A percentile compares a stretch with the other conserved stretches of the same genome.
Evolutionary conservation across 192 early-diverging fungal genomes (phyloP).

Genomic region (Rhizoclosmatium globosum): DNA sequence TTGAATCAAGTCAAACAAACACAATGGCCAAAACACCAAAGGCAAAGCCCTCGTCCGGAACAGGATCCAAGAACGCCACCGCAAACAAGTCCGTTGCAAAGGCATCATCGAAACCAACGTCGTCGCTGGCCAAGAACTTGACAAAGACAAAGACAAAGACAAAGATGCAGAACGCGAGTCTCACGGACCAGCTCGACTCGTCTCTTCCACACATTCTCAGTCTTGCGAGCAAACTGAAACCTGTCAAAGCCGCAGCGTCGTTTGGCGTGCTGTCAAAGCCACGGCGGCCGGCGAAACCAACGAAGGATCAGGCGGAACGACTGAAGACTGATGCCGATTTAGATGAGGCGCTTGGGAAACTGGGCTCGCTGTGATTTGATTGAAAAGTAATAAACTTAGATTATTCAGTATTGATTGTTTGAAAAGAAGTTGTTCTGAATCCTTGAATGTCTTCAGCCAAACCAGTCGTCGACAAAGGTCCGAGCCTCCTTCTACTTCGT

Average conservation of each 20-base stretch:
- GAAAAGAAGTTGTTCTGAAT: neutral
- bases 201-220: neutral
- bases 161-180: neutral
- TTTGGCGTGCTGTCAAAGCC: conserved; percentile 3
- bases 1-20: neutral
- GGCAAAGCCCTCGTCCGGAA: neutral
- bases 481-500: neutral
- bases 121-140: neutral
- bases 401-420: too few relatives aligned
- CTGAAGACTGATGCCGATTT: conserved; percentile 8
- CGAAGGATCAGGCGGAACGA: neutral
- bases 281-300: neutral
- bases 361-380: conserved; percentile 12
- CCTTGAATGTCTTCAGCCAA: neutral
- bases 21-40: neutral
- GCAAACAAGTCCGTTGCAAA: neutral
- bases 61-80: neutral
- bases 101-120: neutral
- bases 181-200: conserved; percentile 21
- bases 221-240: conserved; percentile 9
- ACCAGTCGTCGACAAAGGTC: conserved; percentile 20
- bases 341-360: conserved; percentile 18
- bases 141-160: neutral
- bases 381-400: neutral
- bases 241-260: neutral